Percentiles rank a stretch among this genome's conserved stretches.
phyloP scores from a whole-genome alignment of 2,329 filamentous ascomycete genomes.

The Annulohypoxylon truncatum region DNA sequence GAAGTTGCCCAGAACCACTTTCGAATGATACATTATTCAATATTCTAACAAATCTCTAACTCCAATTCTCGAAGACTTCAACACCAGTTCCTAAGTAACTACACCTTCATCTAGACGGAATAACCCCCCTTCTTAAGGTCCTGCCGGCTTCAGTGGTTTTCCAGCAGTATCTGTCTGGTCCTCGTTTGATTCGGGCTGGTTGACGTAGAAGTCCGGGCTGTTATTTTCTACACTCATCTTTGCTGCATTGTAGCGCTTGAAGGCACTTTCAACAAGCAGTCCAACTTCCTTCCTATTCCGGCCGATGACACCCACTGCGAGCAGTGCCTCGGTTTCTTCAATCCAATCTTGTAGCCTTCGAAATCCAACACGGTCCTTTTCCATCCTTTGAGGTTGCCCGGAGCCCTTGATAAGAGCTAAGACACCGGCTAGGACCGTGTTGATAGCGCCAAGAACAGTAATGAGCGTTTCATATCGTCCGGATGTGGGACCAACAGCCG shows the following conservation, averaged over 20 bases:
- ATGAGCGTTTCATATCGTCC: conserved; percentile 63
- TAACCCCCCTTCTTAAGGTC: neutral
- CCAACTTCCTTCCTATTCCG: conserved; percentile 57
- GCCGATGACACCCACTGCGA: conserved; percentile 57
- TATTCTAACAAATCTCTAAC: conserved; percentile 3
- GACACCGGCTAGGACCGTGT: conserved; percentile 71
- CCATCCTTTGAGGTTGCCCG: conserved; percentile 60
- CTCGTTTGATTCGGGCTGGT: conserved; percentile 34
- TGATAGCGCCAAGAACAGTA: conserved; percentile 69
- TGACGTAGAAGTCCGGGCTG: conserved; percentile 53
- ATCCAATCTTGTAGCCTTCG: conserved; percentile 64
- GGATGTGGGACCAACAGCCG: conserved; percentile 58
- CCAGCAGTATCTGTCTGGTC: conserved; percentile 20
- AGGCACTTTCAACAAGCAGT: conserved; percentile 56
- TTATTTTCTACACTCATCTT: conserved; percentile 57
- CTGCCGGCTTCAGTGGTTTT: conserved; percentile 18
- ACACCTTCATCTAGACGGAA: neutral
- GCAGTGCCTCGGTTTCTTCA: conserved; percentile 62
- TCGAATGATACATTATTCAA: no score
- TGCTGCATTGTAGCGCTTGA: conserved; percentile 58
- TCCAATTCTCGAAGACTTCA: neutral
- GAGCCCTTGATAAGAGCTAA: conserved; percentile 66
- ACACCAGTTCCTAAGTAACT: neutral
- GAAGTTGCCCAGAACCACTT: no score
- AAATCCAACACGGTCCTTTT: conserved; percentile 60